phyloP scores from a whole-genome alignment of 2,329 filamentous ascomycete species.

The Colletotrichum karsti region DNA sequence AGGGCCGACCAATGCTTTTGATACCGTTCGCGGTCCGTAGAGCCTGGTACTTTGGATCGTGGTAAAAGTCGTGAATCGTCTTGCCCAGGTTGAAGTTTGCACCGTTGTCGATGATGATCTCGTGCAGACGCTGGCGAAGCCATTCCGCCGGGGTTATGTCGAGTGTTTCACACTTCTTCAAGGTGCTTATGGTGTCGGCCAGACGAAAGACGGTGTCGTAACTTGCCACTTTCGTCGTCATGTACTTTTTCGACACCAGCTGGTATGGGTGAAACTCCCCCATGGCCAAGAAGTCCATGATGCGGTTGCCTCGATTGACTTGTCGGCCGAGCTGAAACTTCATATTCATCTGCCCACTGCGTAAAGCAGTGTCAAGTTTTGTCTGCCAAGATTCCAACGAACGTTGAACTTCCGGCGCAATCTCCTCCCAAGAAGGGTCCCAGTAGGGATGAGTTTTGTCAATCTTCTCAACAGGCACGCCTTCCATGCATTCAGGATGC shows the following conservation, averaged over 20 bases:
- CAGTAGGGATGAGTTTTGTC: slow-evolving; percentile 60
- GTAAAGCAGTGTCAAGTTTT: slow-evolving; percentile 51
- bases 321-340: slow-evolving; percentile 64
- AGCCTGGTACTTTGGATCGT: slow-evolving; percentile 59
- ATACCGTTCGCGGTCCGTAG: slow-evolving; percentile 62
- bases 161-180: slow-evolving; percentile 59
- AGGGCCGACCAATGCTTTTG: slow-evolving; percentile 66
- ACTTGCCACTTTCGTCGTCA: slow-evolving; percentile 52
- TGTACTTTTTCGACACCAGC: slow-evolving; percentile 60
- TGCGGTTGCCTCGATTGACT: slow-evolving; percentile 61
- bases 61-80: slow-evolving; percentile 63
- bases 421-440: slow-evolving; percentile 60
- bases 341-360: slow-evolving; percentile 44
- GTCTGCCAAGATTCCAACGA: slow-evolving; percentile 56
- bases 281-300: slow-evolving; percentile 60
- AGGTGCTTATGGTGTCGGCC: slow-evolving; percentile 60
- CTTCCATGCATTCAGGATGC: slow-evolving; percentile 59
- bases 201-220: slow-evolving; percentile 67
- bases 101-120: slow-evolving; percentile 53
- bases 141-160: slow-evolving; percentile 63
- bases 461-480: slow-evolving; percentile 63
- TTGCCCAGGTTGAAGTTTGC: slow-evolving; percentile 59
- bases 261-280: slow-evolving; percentile 66
- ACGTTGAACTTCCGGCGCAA: slow-evolving; percentile 51
- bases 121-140: slow-evolving; percentile 64